These are phyloP conservation scores for Grosmannia penicillata DNA, from an alignment of 2,329 filamentous ascomycete species.

Conservation along the genomic window DNA sequence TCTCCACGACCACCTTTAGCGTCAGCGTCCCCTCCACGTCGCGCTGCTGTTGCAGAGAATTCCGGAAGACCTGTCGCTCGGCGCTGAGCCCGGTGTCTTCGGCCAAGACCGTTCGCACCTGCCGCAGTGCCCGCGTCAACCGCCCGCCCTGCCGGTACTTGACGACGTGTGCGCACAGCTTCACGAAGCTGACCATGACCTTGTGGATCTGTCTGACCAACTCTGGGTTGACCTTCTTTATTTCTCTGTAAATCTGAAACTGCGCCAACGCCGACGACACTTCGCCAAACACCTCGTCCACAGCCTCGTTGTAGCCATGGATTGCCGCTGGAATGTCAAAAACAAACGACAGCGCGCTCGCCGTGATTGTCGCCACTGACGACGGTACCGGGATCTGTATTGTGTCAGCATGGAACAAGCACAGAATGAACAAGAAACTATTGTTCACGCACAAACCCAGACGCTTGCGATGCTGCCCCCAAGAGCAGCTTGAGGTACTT, in stretches of 20 bases:
- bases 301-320: background rate
- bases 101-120: background rate
- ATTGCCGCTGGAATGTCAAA: background rate
- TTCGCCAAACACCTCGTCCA: background rate
- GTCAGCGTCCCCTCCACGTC: background rate
- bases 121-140: background rate
- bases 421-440: no score
- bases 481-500: background rate
- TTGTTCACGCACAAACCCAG: no score
- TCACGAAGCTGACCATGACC: background rate
- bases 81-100: background rate
- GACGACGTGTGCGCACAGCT: background rate
- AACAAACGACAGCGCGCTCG: background rate
- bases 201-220: background rate
- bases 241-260: background rate
- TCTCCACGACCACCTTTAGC: background rate
- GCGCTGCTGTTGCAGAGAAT: background rate
- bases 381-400: background rate
- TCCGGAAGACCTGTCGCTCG: background rate
- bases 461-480: background rate
- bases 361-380: background rate
- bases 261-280: background rate
- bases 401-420: no score
- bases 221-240: background rate
- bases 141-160: background rate